These are phyloP conservation scores for Populus tremula DNA, from an alignment of 345 rosid genomes.

Conservation along the genomic window DNA sequence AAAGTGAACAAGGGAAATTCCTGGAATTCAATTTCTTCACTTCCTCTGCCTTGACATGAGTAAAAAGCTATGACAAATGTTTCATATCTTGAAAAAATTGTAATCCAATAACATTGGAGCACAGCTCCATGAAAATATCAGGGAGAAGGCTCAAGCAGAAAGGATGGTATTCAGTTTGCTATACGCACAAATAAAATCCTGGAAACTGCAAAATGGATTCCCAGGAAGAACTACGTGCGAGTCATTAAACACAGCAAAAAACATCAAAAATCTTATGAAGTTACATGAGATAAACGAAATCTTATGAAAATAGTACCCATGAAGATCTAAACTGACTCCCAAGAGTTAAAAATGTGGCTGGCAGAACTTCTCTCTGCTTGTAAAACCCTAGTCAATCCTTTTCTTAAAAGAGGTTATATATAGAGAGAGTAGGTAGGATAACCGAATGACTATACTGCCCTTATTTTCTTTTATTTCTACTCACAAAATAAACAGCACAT, in stretches of 20 bases:
- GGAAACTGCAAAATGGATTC: background rate
- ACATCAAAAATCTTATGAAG: background rate
- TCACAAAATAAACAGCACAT: too few relatives aligned
- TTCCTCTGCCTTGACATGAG: too few relatives aligned
- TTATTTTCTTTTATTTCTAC: background rate
- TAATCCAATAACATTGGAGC: constrained; percentile 54
- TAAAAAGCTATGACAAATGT: too few relatives aligned
- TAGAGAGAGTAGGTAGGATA: background rate
- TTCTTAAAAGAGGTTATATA: background rate
- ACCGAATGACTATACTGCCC: background rate
- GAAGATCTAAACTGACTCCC: background rate
- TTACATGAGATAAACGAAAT: background rate
- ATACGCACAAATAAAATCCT: constrained; percentile 27
- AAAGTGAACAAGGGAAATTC: too few relatives aligned
- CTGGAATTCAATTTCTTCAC: too few relatives aligned
- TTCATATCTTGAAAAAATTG: constrained; percentile 7
- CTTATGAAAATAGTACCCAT: background rate
- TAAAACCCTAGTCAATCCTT: background rate
- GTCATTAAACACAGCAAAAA: background rate
- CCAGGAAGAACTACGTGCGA: constrained; percentile 21
- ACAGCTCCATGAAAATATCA: constrained; percentile 23
- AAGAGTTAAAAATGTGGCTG: background rate
- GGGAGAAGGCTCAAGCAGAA: constrained; percentile 22
- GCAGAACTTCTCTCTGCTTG: background rate
- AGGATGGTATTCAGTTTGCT: background rate